Conservation (phyloP, 768 basidiomycete genomes). For the Suillus weaverae region DNA sequence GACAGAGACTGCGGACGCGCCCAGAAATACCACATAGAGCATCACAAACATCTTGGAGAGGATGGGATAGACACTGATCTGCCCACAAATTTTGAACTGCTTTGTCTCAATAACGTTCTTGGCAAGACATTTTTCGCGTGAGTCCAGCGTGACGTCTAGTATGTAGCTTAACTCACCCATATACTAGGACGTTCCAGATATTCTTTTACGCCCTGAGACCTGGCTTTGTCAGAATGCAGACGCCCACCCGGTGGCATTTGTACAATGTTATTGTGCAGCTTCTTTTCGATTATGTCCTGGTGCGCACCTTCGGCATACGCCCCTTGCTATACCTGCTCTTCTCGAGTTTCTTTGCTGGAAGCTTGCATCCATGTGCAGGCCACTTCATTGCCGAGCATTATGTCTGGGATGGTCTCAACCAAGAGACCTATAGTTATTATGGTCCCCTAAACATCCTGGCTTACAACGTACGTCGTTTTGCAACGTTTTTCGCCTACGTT, state of each 20-base stretch:
- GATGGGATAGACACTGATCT: conserved; percentile 97
- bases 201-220: conserved; percentile 97
- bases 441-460: conserved; percentile 86
- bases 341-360: conserved; percentile 95
- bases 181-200: conserved; percentile 90
- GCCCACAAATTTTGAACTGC: conserved; percentile 81
- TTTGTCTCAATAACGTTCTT: conserved; percentile 90
- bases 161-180: conserved; percentile 10
- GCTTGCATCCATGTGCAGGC: conserved; percentile 91
- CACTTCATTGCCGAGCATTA: conserved; percentile 99
- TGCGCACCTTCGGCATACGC: conserved; percentile 42
- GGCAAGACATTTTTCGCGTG: conserved; percentile 99
- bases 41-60: conserved; percentile 94
- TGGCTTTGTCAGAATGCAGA: conserved; percentile 85
- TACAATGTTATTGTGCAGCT: conserved; percentile 74
- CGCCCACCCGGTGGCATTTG: conserved; percentile 79
- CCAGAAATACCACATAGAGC: conserved; percentile 91
- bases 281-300: conserved; percentile 68
- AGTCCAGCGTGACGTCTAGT: conserved; percentile 29
- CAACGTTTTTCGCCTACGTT: neutral
- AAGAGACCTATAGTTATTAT: conserved; percentile 98
- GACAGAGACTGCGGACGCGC: conserved; percentile 5
- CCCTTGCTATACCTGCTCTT: conserved; percentile 81
- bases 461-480: conserved; percentile 74
- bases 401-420: conserved; percentile 86